Percentiles rank a stretch among this genome's conserved stretches.
These are phyloP conservation scores for Cephalotrichum gorgonifer DNA, from an alignment of 2,329 filamentous ascomycete genomes.

Conservation along the genomic window DNA sequence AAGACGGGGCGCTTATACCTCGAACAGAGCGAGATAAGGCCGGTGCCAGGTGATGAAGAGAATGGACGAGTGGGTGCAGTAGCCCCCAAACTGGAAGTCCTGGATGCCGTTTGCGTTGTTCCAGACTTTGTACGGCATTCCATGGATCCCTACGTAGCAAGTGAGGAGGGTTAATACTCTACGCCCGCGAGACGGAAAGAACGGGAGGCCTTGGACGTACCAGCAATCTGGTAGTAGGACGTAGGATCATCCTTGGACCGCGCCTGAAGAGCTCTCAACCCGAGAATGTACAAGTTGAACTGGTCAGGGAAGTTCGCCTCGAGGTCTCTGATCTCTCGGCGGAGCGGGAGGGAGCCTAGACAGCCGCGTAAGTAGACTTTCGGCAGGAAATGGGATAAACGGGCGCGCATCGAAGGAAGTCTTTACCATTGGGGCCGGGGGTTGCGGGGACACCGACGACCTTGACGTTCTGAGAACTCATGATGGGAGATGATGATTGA, in stretches of 20 bases:
- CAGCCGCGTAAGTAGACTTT: background rate
- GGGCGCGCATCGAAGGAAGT: background rate
- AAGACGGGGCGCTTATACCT: slow-evolving; percentile 25
- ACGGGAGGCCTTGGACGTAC: slow-evolving; percentile 27
- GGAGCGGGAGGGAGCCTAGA: slow-evolving; percentile 16
- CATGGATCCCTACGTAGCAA: slow-evolving; percentile 58
- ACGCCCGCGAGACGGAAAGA: background rate
- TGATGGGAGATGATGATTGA: background rate
- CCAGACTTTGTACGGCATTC: slow-evolving; percentile 54
- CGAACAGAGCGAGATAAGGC: slow-evolving; percentile 50
- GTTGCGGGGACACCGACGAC: background rate
- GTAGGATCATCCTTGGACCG: slow-evolving; percentile 52
- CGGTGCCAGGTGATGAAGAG: slow-evolving; percentile 58
- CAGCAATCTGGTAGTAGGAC: slow-evolving; percentile 71
- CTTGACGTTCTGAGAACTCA: slow-evolving; percentile 3
- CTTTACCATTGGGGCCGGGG: background rate
- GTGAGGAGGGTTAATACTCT: background rate
- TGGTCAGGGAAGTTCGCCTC: slow-evolving; percentile 46
- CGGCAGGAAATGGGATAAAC: too few relatives aligned
- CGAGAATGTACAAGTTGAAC: slow-evolving; percentile 70
- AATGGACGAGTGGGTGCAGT: slow-evolving; percentile 51
- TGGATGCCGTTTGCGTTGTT: slow-evolving; percentile 27
- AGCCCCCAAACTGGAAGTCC: slow-evolving; percentile 26
- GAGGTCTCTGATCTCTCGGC: slow-evolving; percentile 61
- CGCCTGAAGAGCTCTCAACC: slow-evolving; percentile 61